Base-by-base conservation (phyloP, 2,329 filamentous ascomycete species). In the Colletotrichum neosansevieriae region DNA sequence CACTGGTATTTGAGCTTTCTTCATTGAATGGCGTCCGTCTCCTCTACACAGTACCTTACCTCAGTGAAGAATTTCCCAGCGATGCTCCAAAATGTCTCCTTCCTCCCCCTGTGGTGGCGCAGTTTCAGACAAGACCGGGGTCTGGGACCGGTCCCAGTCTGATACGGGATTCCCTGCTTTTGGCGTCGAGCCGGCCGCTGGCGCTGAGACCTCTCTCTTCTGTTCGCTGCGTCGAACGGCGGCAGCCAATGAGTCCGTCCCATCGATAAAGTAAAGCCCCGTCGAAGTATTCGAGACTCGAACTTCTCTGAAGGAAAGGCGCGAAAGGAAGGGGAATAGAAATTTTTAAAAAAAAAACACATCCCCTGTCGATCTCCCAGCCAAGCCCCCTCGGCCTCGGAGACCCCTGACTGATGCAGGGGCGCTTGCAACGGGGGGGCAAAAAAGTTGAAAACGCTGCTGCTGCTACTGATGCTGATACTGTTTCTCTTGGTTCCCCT, bases 91-190 rank as follows among this genome's bases (percentile, higher is more conserved):
- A 24, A 24, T 24, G 12, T 13, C 29, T 56, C n/a, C 21, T 38
- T 32, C 54, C 58, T 29, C 60, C 65, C 47, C 50, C 54, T 17
- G 61, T 60, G 61, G 66, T 69, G 54, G 66, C 62, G 66, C 66
- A 60, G 66, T 69, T 69, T 69, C 66, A 69, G 36, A 51, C 47
- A 36, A 19, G 54, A 59, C 66, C 40, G 61, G 66, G 65, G 59
- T 58, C 12, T 29, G 59, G 51, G 59, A 58, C 24, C 24, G 3
- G 24, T 5, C 24, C 42, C 42, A 58, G 54, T 29, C 49, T 64
- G 44, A 59, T 36, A 58, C 38, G 45, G 59, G 59, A 24, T 57
- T 58, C 53, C 54, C 53, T 54, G 60, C 32, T n/a, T 53, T 38
- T 29, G 10, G 38, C 42, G 58, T 63, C 58, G 50, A 40, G 58